Base-by-base conservation (phyloP, 2,329 filamentous ascomycete genomes). In the Sphaerostilbella broomeana region DNA sequence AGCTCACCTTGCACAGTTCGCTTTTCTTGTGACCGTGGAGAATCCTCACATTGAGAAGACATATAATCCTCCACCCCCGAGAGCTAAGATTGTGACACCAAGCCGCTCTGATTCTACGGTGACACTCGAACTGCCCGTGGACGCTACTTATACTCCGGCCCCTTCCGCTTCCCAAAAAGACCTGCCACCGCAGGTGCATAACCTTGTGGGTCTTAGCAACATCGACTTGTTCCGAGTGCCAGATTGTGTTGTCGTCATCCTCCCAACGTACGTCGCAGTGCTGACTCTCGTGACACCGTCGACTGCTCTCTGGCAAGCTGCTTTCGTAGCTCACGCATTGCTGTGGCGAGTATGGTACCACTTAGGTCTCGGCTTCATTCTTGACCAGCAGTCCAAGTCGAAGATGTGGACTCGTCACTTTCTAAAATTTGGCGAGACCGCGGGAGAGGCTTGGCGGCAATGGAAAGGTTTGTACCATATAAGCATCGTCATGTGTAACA, bases 321-420 rank as follows among this genome's bases (percentile, higher is more conserved):
- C 94, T 22, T 95, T 97, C 57, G 78, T 94, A 40, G 57, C 78
- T 18, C 87, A 94, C 58, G 92, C 92, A 4, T 63, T 86, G 19
- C 52, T 77, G 12, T 95, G 89, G 87, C 82, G 92, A 31, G 59
- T 95, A 11, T 97, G 92, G 90, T 95, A 92, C 59, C 86, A 85
- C 9, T 64, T 92, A 39, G 92, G 92, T 17, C 76, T 98, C 18
- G 92, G 90, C 30, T 74, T 86, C 51, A 80, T 97, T 44, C 75
- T 98, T 33, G 80, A 86, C 52, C 74, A 77, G 40, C 92, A 98
- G 62, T 95, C 90, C 15, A 82, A 83, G 54, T 79, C 82, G 63
- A 97, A 97, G 67, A 80, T 84, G 61, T 97, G 92, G 87, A 97
- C 90, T 12, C 80, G 92, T 18, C 92, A 98, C 67, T 98, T 97